These are phyloP conservation scores for Leccinum subrobustum DNA, from an alignment of 1,284 basidiomycete genomes.

Conservation along the genomic window DNA sequence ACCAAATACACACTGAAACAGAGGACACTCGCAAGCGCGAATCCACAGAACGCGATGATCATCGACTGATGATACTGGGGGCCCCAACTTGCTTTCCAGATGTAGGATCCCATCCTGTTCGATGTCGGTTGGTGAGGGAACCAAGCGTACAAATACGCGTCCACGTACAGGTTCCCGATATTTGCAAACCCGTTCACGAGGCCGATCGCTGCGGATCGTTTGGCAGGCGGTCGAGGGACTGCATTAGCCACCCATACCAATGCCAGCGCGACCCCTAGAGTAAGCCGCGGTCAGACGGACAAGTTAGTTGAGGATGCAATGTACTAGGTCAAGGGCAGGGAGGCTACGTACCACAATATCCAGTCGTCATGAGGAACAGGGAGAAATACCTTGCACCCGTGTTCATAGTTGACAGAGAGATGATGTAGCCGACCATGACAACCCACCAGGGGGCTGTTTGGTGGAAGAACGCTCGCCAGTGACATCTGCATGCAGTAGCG, in stretches of 20 bases:
- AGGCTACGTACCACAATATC: background rate
- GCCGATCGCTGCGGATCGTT: background rate
- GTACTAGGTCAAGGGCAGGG: background rate
- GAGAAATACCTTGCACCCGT: background rate
- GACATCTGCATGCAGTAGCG: background rate
- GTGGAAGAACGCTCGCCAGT: slow-evolving; percentile 1
- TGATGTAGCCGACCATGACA: background rate
- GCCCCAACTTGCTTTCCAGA: background rate
- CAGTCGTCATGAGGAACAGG: background rate
- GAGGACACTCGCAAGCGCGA: background rate
- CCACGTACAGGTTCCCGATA: background rate
- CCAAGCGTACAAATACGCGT: background rate
- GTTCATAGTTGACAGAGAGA: slow-evolving; percentile 1
- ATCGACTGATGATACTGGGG: background rate
- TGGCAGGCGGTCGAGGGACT: background rate
- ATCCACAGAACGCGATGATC: background rate
- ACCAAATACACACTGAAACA: background rate
- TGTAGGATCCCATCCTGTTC: background rate
- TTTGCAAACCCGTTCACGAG: background rate
- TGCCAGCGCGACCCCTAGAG: background rate
- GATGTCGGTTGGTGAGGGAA: background rate
- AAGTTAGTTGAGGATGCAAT: too few species aligned
- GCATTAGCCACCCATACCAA: background rate
- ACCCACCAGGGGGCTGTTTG: background rate
- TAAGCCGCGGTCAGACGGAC: background rate